A percentile compares a stretch with the other conserved stretches of the same genome.
Conservation (phyloP, 1,139 yeast species). For the Suhomyces chickasaworum region DNA sequence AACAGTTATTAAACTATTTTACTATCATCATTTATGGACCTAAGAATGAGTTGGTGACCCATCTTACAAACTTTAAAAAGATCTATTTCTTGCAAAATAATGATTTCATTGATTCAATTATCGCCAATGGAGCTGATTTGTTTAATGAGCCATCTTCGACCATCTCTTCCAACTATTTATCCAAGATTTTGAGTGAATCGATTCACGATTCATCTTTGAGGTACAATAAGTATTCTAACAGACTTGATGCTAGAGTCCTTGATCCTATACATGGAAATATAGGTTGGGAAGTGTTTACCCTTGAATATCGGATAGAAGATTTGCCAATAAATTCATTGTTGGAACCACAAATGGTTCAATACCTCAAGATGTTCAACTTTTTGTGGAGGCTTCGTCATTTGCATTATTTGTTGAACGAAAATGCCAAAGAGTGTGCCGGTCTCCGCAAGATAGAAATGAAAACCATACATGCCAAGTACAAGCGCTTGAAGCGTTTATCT, state of each 20-base stretch:
- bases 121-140: slow-evolving; percentile 55
- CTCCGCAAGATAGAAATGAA: slow-evolving; percentile 39
- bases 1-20: slow-evolving; percentile 58
- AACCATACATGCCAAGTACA: slow-evolving; percentile 20
- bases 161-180: slow-evolving; percentile 66
- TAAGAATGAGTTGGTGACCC: slow-evolving; percentile 53
- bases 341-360: slow-evolving; percentile 51
- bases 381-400: slow-evolving; percentile 77
- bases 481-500: slow-evolving; percentile 15
- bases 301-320: slow-evolving; percentile 71
- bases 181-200: slow-evolving; percentile 67
- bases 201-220: slow-evolving; percentile 64
- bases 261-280: slow-evolving; percentile 63
- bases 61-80: slow-evolving; percentile 62
- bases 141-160: slow-evolving; percentile 64
- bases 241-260: slow-evolving; percentile 81
- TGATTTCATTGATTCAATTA: slow-evolving; percentile 71
- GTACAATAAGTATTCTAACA: slow-evolving; percentile 33
- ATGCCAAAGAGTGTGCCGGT: slow-evolving; percentile 36
- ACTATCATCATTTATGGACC: slow-evolving; percentile 49
- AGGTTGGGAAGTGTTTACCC: slow-evolving; percentile 92
- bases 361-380: slow-evolving; percentile 80
- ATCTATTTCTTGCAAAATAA: slow-evolving; percentile 73
- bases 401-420: slow-evolving; percentile 50
- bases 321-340: slow-evolving; percentile 48